Evolutionary conservation across 352 stramenopile genomes (phyloP).

Genomic region (Pythium insidiosum): DNA sequence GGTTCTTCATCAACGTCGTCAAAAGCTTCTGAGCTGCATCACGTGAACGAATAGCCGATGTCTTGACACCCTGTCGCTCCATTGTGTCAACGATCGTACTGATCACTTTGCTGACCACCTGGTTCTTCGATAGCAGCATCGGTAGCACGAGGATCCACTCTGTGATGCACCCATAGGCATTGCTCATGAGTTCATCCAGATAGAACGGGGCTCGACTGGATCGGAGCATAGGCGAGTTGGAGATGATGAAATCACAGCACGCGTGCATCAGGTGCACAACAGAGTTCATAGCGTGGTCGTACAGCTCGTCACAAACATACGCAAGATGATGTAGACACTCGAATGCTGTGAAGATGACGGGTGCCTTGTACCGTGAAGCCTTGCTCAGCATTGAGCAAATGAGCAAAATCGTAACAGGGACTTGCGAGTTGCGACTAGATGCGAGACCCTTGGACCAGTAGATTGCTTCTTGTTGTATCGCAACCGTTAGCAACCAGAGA

Average conservation of each 20-base stretch:
- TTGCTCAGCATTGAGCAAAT: constrained; percentile 84
- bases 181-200: constrained; percentile 74
- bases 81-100: constrained; percentile 73
- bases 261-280: constrained; percentile 78
- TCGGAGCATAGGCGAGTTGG: constrained; percentile 58
- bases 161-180: constrained; percentile 75
- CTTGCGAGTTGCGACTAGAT: constrained; percentile 79
- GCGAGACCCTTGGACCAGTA: constrained; percentile 75
- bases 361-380: constrained; percentile 70
- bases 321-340: constrained; percentile 80
- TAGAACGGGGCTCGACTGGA: constrained; percentile 74
- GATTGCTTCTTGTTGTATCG: constrained; percentile 80
- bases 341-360: constrained; percentile 80
- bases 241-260: constrained; percentile 82
- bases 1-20: constrained; percentile 85
- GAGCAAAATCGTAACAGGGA: constrained; percentile 76
- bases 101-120: constrained; percentile 76
- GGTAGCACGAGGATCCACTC: constrained; percentile 78
- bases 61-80: constrained; percentile 53
- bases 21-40: constrained; percentile 73
- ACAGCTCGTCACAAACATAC: constrained; percentile 69
- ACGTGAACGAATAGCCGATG: constrained; percentile 40
- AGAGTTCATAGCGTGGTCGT: constrained; percentile 63
- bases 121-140: constrained; percentile 60
- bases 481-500: constrained; percentile 81